Conservation (phyloP, 257 asterid genomes). For the Solanum tarijense region DNA sequence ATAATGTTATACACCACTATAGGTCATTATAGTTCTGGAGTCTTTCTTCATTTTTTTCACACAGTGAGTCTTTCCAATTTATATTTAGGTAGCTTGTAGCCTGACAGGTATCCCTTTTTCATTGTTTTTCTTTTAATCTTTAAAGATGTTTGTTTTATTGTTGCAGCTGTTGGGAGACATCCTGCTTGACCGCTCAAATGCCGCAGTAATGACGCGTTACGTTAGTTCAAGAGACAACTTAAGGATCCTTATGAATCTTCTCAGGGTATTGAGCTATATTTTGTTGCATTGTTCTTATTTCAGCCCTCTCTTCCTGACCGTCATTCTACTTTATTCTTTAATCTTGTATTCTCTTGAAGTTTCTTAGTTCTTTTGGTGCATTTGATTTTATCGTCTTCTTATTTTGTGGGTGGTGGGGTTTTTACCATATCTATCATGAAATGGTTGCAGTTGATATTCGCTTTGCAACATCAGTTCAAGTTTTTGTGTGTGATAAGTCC, state of each 20-base stretch:
- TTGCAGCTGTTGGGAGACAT: slow-evolving; percentile 83
- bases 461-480: neutral
- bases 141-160: neutral
- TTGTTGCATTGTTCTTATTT: neutral
- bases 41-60: neutral
- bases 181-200: slow-evolving; percentile 80
- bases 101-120: neutral
- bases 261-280: slow-evolving; percentile 48
- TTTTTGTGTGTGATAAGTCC: neutral
- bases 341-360: neutral
- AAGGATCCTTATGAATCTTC: slow-evolving; percentile 94
- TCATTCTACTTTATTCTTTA: neutral
- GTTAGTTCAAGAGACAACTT: slow-evolving; percentile 77
- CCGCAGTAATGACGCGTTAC: slow-evolving; percentile 72
- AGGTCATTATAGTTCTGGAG: neutral
- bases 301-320: neutral
- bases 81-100: neutral
- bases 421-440: neutral
- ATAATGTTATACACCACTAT: neutral
- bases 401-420: neutral
- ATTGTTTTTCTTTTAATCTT: neutral
- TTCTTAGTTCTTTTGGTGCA: neutral
- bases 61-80: neutral
- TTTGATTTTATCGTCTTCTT: neutral
- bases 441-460: neutral